phyloP scores from a whole-genome alignment of 768 basidiomycete genomes.

The Clavaria fumosa region DNA sequence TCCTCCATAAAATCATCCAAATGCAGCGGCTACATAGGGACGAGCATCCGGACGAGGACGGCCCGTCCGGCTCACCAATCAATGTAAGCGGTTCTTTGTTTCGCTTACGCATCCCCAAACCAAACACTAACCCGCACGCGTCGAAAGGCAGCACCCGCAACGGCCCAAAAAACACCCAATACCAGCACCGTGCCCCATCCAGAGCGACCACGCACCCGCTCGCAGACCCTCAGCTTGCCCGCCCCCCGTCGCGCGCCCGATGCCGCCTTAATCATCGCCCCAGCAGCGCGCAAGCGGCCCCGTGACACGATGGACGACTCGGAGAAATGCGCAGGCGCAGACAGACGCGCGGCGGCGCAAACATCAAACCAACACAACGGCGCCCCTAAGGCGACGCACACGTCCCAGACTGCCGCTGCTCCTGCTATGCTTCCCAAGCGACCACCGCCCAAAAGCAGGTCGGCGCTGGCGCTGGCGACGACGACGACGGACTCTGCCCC shows the following conservation, averaged over 20 bases:
- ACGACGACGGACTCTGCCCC: background rate
- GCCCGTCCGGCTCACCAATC: constrained; percentile 6
- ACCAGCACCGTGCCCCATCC: background rate
- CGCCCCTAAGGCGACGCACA: background rate
- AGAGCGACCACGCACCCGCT: constrained; percentile 16
- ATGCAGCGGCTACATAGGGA: constrained; percentile 10
- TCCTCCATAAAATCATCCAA: constrained; percentile 13
- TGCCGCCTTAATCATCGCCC: background rate
- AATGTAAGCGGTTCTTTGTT: constrained; percentile 6
- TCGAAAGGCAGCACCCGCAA: background rate
- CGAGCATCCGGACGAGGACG: constrained; percentile 4
- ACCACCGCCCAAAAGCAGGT: too few relatives aligned
- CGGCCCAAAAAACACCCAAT: background rate
- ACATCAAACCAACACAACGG: background rate
- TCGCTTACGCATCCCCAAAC: too few relatives aligned
- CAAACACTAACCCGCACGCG: background rate
- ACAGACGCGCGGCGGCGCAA: background rate
- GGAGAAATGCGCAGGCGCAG: background rate
- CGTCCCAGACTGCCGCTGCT: background rate
- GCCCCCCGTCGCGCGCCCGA: background rate
- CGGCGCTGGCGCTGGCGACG: too few relatives aligned
- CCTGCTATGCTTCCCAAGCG: too few relatives aligned
- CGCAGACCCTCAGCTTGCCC: constrained; percentile 17
- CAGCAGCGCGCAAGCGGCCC: background rate
- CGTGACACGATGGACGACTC: background rate